A percentile compares a stretch with the other conserved stretches of the same genome.
Evolutionary conservation across 169 alveolate genomes (phyloP).

Genomic region (Plasmodium gallinaceum): DNA sequence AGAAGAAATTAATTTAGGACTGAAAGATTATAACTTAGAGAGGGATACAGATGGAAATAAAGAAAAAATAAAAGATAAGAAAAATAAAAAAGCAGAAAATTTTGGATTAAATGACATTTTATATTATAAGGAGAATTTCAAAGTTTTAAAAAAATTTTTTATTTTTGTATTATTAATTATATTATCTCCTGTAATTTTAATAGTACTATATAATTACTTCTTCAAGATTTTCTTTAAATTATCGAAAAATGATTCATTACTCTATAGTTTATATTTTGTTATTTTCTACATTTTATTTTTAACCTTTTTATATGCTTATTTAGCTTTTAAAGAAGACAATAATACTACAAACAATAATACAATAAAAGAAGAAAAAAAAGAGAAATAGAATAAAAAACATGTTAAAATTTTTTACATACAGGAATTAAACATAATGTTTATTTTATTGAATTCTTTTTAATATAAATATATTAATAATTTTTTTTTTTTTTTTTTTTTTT

Average conservation of each 20-base stretch:
- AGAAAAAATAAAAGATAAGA: constrained; percentile 4
- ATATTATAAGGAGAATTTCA: constrained; percentile 40
- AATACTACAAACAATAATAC: neutral
- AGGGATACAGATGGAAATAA: neutral
- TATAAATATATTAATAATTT: too few species aligned
- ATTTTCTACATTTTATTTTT: constrained; percentile 17
- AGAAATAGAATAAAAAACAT: constrained; percentile 17
- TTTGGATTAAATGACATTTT: constrained; percentile 41
- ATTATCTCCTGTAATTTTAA: constrained; percentile 47
- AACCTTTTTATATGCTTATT: constrained; percentile 53
- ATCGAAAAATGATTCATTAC: constrained; percentile 30
- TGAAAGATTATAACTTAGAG: neutral
- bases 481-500: too few species aligned
- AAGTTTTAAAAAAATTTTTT: constrained; percentile 42
- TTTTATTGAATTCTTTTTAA: too few species aligned
- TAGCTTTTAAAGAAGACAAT: constrained; percentile 45
- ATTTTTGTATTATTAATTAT: constrained; percentile 62
- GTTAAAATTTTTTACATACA: neutral
- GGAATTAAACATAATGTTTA: too few species aligned
- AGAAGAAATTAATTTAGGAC: too few species aligned
- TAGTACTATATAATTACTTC: constrained; percentile 30
- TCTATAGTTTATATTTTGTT: constrained; percentile 40
- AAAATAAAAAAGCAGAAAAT: constrained; percentile 1
- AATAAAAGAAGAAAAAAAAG: neutral
- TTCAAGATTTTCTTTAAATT: constrained; percentile 12